Evolutionary conservation across 164 flowering plant species (phyloP), one percentile per base, ranked within the genome.

Genomic region (Piper longum): DNA sequence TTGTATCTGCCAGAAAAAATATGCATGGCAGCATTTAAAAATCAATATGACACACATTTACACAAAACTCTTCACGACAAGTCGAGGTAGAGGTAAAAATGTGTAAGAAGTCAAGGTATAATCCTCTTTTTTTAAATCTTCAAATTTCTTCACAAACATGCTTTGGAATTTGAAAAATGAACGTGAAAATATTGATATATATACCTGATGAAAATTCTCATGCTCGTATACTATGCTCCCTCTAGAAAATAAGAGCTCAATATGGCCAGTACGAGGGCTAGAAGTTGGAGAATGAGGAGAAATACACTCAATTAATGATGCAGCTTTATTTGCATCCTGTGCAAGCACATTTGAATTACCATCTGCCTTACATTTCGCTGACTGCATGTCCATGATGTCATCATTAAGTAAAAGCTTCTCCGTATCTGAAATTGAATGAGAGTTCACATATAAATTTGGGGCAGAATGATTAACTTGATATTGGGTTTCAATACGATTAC

Each of bases 151-250:
- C 62, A 56, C 11, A 57, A 57, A 26, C 36, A 26, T 26, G 36
- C 36, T 26, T 26, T 26, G 36, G 36, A 26, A 26, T 26, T 26
- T 26, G 36, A 26, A 26, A 26, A 26, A 16, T 57, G 9, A 18
- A 57, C 19, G 4, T 7, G 19, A 16, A 7, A 56, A 56, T 19
- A 16, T 16, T n/a, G 9, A n/a, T 16, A 56, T 19, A 56, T 7
- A 48, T 73, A 88, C 99, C 96, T 95, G 96, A 70, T 85, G 80
- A 78, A 72, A 71, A 67, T 76, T 84, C 76, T 91, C 98, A 70
- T 77, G 79, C 64, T 86, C 96, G 56, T 82, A 73, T 72, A 85
- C 72, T 68, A 79, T 69, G 70, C 69, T 83, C 51, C 75, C 74
- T 60, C 82, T 89, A 72, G 74, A 68, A 64, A 89, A 63, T 19